phyloP scores from a whole-genome alignment of 129 eudicot species.

The Logfia minima region DNA sequence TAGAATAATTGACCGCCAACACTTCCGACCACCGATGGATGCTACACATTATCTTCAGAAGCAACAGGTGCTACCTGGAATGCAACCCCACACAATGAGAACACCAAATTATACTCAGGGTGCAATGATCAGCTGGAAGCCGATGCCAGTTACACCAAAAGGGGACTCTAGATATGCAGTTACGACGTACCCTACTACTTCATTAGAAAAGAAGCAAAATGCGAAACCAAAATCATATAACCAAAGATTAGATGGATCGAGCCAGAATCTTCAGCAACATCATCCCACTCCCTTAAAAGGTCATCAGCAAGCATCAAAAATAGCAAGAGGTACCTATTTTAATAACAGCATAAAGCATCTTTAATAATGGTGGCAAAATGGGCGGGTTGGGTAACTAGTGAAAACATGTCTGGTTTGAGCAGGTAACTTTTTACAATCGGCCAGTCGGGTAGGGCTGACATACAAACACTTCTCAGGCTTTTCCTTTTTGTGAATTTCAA shows the following conservation, averaged over 20 bases:
- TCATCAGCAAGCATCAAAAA: constrained; percentile 25
- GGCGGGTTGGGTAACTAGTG: neutral
- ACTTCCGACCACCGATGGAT: constrained; percentile 25
- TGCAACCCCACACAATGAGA: constrained; percentile 18
- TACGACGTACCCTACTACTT: constrained; percentile 26
- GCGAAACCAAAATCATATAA: constrained; percentile 26
- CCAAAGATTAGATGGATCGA: constrained; percentile 32
- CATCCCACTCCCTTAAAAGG: constrained; percentile 12
- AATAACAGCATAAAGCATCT: constrained; percentile 12
- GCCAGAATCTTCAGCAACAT: constrained; percentile 36
- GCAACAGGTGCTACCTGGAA: constrained; percentile 30
- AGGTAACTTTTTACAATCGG: no score
- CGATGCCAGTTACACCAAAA: constrained; percentile 18
- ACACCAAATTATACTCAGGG: constrained; percentile 19
- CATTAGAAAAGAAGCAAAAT: constrained; percentile 28
- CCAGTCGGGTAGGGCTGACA: no score
- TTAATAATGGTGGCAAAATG: neutral
- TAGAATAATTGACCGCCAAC: constrained; percentile 20
- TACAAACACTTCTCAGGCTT: no score
- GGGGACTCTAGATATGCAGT: constrained; percentile 22
- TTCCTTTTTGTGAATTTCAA: no score
- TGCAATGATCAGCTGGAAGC: constrained; percentile 32
- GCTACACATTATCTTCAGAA: constrained; percentile 33
- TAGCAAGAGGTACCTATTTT: constrained; percentile 43
- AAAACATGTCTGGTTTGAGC: neutral